Base-by-base conservation (phyloP, 208 protist species). In the Leishmania mexicana region DNA sequence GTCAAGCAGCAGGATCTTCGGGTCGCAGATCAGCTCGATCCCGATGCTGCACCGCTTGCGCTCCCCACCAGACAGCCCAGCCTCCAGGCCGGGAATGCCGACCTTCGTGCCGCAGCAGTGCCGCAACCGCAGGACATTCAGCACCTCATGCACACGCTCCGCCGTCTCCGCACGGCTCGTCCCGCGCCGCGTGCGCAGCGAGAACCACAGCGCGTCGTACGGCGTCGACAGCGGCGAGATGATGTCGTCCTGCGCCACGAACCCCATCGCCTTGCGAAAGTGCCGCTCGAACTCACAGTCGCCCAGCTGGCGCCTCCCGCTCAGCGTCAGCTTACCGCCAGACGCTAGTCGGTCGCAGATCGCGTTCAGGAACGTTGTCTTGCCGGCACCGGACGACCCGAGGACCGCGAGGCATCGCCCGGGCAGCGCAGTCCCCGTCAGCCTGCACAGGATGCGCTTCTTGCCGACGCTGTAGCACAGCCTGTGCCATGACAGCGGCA, bases 21-120 rank as follows among this genome's bases (percentile, higher is more conserved):
- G 96, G 73, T 97, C 91, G 54, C 88, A 90, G 70, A 99, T 92
- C 54, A 98, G 89, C 91, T 98, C 96, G 47, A 97, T 88, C 57
- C 92, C 94, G 78, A 98, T 94, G 83, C 89, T 97, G 78, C 86
- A 89, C 75, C 97, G 93, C 87, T 98, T 98, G 51, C 93, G 93
- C 85, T 98, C 95, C 45, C 95, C 96, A 72, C 95, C 96, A 21
- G 94, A 97, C 71, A 98, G 89, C 75, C 94, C 93, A 77, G 87
- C 87, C 60, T 84, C 83, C 42, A 94, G 84, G 35, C 89, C 92
- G 64, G 94, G 93, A 15, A 92, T 83, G 38, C 96, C 96, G 24
- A 98, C 89, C 42, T 91, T 83, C 38, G 93, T 97, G 76, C 95
- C 83, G 31, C 81, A 71, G 85, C 88, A 92, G 73, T 96, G 86